phyloP scores from a whole-genome alignment of 2,329 filamentous ascomycete species.

The Paraphoma chrysanthemicola region DNA sequence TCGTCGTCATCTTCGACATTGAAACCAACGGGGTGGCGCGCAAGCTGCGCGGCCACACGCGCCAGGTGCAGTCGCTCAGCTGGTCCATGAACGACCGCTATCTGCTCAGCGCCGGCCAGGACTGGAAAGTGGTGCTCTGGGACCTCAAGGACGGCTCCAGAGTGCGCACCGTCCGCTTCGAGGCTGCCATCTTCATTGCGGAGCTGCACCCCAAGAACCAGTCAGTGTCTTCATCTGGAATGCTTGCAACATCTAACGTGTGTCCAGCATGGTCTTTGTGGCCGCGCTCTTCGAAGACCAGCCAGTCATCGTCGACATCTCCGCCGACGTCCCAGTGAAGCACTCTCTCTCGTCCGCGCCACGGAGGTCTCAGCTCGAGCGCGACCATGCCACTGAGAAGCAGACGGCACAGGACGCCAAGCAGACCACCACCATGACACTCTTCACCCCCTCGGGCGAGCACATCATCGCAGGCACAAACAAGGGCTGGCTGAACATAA shows the following conservation, averaged over 20 bases:
- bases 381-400: constrained; percentile 79
- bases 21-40: constrained; percentile 97
- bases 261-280: constrained; percentile 76
- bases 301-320: constrained; percentile 84
- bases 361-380: constrained; percentile 73
- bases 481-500: constrained; percentile 95
- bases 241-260: constrained; percentile 9
- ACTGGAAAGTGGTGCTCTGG: constrained; percentile 97
- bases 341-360: constrained; percentile 82
- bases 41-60: constrained; percentile 90
- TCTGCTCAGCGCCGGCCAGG: constrained; percentile 89
- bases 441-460: constrained; percentile 84
- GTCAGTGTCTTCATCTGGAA: constrained; percentile 57
- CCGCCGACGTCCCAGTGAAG: constrained; percentile 72
- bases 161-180: constrained; percentile 85
- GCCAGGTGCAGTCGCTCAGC: constrained; percentile 91
- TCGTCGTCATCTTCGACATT: constrained; percentile 93
- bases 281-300: constrained; percentile 94
- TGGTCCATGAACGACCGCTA: constrained; percentile 95
- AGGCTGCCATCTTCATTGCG: constrained; percentile 92
- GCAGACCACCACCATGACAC: constrained; percentile 89
- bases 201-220: constrained; percentile 92
- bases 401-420: constrained; percentile 91
- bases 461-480: constrained; percentile 93
- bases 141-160: constrained; percentile 78